Evolutionary conservation across 768 basidiomycete genomes (phyloP).

Genomic region (Hygrophoropsis aurantiaca): DNA sequence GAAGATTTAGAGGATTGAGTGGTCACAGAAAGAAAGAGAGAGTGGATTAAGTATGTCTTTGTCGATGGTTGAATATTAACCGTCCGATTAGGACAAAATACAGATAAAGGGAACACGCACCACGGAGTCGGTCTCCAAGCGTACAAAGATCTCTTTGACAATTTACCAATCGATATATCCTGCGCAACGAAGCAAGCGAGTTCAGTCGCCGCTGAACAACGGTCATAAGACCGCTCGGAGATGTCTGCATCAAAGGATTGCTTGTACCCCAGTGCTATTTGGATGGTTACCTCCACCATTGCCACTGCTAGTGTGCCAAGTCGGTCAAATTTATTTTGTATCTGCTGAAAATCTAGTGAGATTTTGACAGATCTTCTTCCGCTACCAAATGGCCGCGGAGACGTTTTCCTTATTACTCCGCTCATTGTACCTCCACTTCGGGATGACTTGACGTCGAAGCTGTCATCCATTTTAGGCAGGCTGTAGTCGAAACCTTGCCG

Average conservation of each 20-base stretch:
- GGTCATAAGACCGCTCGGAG: too few relatives aligned
- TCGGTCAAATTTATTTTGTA: too few relatives aligned
- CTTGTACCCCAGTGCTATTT: not conserved
- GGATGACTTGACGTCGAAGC: not conserved
- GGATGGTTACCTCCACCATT: too few relatives aligned
- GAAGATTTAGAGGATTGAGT: conserved; percentile 2
- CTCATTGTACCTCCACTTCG: conserved; percentile 22
- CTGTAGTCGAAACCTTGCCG: too few relatives aligned
- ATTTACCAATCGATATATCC: not conserved
- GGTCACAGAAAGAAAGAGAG: not conserved
- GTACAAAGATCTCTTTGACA: conserved; percentile 22
- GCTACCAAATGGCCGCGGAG: conserved; percentile 18
- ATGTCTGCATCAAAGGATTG: too few relatives aligned
- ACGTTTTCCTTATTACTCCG: conserved; percentile 18
- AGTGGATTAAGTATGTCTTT: conserved; percentile 13
- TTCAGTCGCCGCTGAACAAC: conserved; percentile 1
- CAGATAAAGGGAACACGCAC: conserved; percentile 14
- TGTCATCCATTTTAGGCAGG: too few relatives aligned
- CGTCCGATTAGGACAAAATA: conserved; percentile 9
- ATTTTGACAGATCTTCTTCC: too few relatives aligned
- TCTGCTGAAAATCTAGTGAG: too few relatives aligned
- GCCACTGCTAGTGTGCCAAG: too few relatives aligned
- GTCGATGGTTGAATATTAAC: conserved; percentile 8
- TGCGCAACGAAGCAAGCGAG: not conserved
- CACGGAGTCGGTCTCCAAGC: conserved; percentile 8